Evolutionary conservation across 2,329 filamentous ascomycete genomes (phyloP), one percentile per base, ranked within the genome.

Genomic region (Ambrosiella beaveri): DNA sequence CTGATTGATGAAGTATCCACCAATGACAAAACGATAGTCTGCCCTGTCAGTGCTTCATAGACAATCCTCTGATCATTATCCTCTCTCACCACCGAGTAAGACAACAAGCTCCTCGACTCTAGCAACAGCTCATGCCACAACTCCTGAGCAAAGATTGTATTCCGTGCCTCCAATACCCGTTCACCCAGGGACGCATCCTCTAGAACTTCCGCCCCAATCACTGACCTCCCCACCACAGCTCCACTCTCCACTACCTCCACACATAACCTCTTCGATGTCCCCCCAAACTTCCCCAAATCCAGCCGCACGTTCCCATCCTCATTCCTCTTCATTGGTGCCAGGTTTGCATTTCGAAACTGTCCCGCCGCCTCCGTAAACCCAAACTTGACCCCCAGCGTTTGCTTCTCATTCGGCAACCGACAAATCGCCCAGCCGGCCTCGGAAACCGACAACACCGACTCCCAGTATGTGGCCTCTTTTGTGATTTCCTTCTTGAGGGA

Each of bases 51-150:
- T 1, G 80, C 67, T 2, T 75, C 71, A 64, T 81, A 80, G 8
- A 74, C 73, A 47, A 88, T 74, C 2, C 74, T 70, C 35, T 78
- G 72, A 12, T 77, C 80, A 40, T 80, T 75, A 12, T 77, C 80
- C 40, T 80, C 75, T 12, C 82, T 77, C 35, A 76, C 77, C 11
- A 96, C 83, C 8, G 84, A 80, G 61, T 86, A 82, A 9, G 82
- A 81, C 2, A 84, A 76, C 19, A 95, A 73, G 0, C 77, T 76
- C 13, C 89, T 84, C 0, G 86, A 82, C 70, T 98, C 93, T 15
- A 88, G 79, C 56, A 84, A 83, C 61, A 97, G 75, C 69, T 98
- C 93, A 64, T 95, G 83, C 77, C 89, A 96, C 1, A 98, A 72
- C 67, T 98, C 93, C 66, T 90, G 84, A 36, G 86, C 82, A 64